phyloP scores from a whole-genome alignment of 2,329 filamentous ascomycete species.

The Penicillium sp. region DNA sequence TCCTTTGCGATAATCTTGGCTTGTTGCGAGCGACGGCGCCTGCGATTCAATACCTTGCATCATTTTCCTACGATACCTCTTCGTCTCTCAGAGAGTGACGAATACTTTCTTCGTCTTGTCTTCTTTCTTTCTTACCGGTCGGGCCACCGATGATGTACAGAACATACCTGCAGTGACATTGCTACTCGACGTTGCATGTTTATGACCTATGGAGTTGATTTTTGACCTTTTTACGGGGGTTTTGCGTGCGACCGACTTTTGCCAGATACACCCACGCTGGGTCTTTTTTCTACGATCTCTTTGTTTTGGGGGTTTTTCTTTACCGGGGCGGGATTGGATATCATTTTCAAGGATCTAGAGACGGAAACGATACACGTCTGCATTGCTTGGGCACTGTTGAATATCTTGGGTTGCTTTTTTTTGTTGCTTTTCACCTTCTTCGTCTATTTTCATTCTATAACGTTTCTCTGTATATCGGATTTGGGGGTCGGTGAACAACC shows the following conservation, averaged over 20 bases:
- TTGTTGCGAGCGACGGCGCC: constrained; percentile 44
- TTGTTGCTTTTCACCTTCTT: constrained; percentile 21
- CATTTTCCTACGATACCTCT: constrained; percentile 35
- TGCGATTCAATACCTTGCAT: constrained; percentile 40
- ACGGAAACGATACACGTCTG: constrained; percentile 46
- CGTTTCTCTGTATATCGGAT: constrained; percentile 35
- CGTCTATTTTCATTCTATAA: constrained; percentile 23
- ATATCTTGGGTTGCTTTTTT: constrained; percentile 33
- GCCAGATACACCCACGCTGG: constrained; percentile 31
- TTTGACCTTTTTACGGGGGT: constrained; percentile 27
- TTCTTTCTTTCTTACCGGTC: constrained; percentile 21
- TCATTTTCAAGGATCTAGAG: constrained; percentile 41
- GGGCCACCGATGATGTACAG: constrained; percentile 41
- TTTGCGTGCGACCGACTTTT: constrained; percentile 27
- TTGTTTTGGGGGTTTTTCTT: constrained; percentile 25
- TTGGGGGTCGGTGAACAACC: constrained; percentile 31
- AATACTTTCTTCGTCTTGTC: constrained; percentile 29
- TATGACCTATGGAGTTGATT: constrained; percentile 37
- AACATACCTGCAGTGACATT: constrained; percentile 34
- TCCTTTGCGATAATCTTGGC: constrained; percentile 34
- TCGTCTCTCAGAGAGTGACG: constrained; percentile 38
- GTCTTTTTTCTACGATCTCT: constrained; percentile 24
- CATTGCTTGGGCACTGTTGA: constrained; percentile 41
- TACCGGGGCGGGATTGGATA: constrained; percentile 34
- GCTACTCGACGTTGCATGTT: constrained; percentile 35